Evolutionary conservation across 1,284 basidiomycete genomes (phyloP), one percentile per base, ranked within the genome.

Genomic region (Rugosomyces carneus): DNA sequence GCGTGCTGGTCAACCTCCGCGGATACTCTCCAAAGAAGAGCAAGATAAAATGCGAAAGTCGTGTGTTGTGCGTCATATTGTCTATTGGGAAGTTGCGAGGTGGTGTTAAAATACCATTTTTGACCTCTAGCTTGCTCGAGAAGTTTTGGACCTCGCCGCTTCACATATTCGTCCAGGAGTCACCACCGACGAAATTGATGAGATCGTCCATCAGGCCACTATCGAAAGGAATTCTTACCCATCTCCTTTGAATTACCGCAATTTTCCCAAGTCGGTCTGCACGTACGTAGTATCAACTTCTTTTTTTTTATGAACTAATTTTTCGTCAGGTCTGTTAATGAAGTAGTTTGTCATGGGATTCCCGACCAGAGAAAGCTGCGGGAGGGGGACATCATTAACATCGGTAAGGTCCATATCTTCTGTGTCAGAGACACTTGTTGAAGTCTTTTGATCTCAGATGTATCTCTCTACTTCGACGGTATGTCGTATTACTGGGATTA

Each of bases 331-430:
- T 93, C 90, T 21, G 72, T 99, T 35, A 99, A 99, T 67, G 96
- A 99, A 66, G 86, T 84, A 47, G 95, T 99, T 59, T 99, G 96
- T 64, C 96, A 99, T 65, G 92, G 92, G 45, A 96, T 97, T 54
- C 93, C 93, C 36, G 93, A 96, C 68, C 76, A 88, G 57, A 74
- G 93, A 47, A 89, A 85, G 54, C 67, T 96, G 43, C 75, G 78
- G 57, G 88, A 95, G 56, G 93, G 93, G 20, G 94, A 97, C 65
- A 97, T 97, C 57, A 71, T 96, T 63, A 96, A 96, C 65, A 80
- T 95, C 39, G 95, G 83, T 89, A 58, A 52, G n/a, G 67, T 48
- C 46, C 38, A 20, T 34, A 11, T 29, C 35, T 31, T 19, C 34
- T 13, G 26, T 16, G 21, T 29, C 38, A 23, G 42, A 35, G 46